Evolutionary conservation across 2,329 filamentous ascomycete genomes (phyloP), one percentile per base, ranked within the genome.

Genomic region (Claviceps sp.): DNA sequence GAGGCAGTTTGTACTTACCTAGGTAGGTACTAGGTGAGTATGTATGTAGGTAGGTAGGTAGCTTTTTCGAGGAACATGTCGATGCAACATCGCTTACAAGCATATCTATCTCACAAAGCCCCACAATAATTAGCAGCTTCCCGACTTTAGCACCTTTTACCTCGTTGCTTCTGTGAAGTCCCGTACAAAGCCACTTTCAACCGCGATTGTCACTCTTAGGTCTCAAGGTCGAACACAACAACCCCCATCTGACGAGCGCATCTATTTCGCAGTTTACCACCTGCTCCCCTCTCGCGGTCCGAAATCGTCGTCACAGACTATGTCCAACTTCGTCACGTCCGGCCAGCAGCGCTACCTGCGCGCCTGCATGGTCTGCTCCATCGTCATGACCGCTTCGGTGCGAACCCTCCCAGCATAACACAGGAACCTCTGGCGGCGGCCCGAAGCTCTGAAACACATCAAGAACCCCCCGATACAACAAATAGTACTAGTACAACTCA

Each of bases 331-430:
- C 67, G 84, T 89, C 56, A 72, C 85, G 16, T 78, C 86, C 6
- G 77, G 75, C 65, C 87, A 93, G 70, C 82, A 85, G 73, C 87
- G 90, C 70, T 84, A 87, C 67, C 80, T 95, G 60, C 90, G 93
- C 70, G 93, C 93, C 63, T 98, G 93, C 76, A 96, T 98, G 89
- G 89, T 97, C 60, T 98, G 93, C 80, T 91, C 89, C 51, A 86
- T 97, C 65, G 88, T 97, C 58, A 89, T 91, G 75, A 84, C 87
- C 55, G 82, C 84, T 63, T 77, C 76, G 59, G 86, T 89, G 73
- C 60, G 78, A 17, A 17, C 17, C 46, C 10, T 34, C 10, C 37
- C 22, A 16, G 34, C 7, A 26, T 47, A 43, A 17, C 16, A 42
- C 4, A 34, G 10, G 10, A 34, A 11, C 4, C 30, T 11, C 4